Percentiles rank a stretch among this genome's conserved stretches.
phyloP scores from a whole-genome alignment of 2,329 filamentous ascomycete genomes.

The Fusarium caatingaense region DNA sequence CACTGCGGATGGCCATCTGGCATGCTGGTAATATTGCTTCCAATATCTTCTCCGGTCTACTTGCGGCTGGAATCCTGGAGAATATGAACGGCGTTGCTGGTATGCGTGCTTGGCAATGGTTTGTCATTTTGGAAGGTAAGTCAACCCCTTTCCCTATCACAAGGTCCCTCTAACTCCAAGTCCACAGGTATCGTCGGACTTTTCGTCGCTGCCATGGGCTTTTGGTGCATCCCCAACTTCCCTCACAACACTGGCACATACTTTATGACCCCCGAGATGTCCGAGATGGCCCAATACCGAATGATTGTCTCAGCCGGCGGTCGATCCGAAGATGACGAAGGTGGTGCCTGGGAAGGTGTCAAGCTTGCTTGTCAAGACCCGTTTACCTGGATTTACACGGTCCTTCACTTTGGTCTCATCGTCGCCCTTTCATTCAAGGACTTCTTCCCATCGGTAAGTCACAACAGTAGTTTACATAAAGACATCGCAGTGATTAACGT shows the following conservation, averaged over 20 bases:
- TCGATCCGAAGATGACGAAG: neutral
- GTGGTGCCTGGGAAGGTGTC: slow-evolving; percentile 4
- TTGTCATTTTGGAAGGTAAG: neutral
- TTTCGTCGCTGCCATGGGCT: neutral
- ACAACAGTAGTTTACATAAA: neutral
- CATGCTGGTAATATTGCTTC: neutral
- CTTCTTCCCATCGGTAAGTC: slow-evolving; percentile 1
- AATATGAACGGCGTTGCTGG: neutral
- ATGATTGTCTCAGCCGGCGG: neutral
- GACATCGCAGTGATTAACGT: neutral
- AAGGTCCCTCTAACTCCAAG: neutral
- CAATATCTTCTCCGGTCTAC: neutral
- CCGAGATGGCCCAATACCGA: neutral
- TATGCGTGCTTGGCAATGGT: slow-evolving; percentile 2
- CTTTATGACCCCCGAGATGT: neutral
- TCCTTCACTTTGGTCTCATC: slow-evolving; percentile 1
- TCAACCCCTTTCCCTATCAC: neutral
- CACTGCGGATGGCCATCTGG: neutral
- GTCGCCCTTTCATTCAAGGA: slow-evolving; percentile 3
- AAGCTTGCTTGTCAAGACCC: slow-evolving; percentile 2
- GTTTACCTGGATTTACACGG: neutral
- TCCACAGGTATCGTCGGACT: neutral
- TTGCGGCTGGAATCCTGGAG: neutral
- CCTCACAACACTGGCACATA: neutral
- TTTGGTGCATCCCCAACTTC: neutral